Evolutionary conservation across 2,329 filamentous ascomycete species (phyloP), one percentile per base, ranked within the genome.

Genomic region (Capronia coronata): DNA sequence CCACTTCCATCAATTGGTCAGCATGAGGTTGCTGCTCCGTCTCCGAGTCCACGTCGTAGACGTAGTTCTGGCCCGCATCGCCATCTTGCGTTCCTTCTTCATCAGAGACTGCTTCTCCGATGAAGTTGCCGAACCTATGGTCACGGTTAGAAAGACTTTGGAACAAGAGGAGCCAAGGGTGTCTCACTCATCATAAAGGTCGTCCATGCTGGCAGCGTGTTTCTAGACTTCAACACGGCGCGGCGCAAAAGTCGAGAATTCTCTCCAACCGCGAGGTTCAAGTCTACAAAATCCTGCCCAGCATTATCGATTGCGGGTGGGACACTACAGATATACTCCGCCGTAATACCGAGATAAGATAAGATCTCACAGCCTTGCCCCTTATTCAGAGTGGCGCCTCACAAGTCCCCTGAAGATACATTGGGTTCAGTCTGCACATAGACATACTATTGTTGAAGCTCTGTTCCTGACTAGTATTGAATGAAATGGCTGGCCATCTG

Each of bases 71-170:
- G 62, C 86, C 84, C 51, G 82, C 81, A 67, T 86, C 83, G 61
- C 82, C 80, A 66, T 84, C 82, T 64, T 80, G 80, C 65, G 88
- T 82, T 62, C 87, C 91, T 64, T 90, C 91, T 65, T 95, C 90
- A 49, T 87, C 93, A 67, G 85, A 85, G 67, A 83, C 84, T 63
- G 87, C 87, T 70, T 96, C 93, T 65, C 93, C 93, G 66, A 97
- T 95, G 71, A 93, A 97, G 74, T 97, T 97, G 65, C 91, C 91
- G 73, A 97, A 97, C 76, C 88, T 94, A 60, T 44, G 10, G 23
- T 35, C 40, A 55, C 8, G 7, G 18, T 47, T 32, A 52, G 34
- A n/a, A 25, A 22, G 32, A 14, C 2, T 14, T 21, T 5, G 54
- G 22, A 11, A 38, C n/a, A 14, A 11, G 18, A 23, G 11, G 3